These are phyloP conservation scores for Clausena lansium DNA, from an alignment of 345 rosid genomes.

Conservation along the genomic window DNA sequence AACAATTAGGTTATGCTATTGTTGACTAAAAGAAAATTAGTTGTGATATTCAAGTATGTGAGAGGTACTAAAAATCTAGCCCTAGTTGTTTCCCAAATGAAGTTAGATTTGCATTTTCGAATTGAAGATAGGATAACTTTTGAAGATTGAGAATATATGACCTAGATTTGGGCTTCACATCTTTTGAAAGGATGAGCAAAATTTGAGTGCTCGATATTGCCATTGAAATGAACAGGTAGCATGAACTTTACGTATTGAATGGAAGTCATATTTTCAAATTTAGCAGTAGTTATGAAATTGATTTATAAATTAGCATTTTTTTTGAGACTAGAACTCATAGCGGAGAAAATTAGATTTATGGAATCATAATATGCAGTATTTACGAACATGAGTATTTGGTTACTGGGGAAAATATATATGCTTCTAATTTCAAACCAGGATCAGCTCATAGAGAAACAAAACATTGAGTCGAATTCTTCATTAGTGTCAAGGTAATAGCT, in stretches of 20 bases:
- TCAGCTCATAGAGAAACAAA: conserved; percentile 1
- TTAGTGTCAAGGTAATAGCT: neutral
- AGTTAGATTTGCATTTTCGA: too few relatives aligned
- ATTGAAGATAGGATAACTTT: too few relatives aligned
- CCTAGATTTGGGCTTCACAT: too few relatives aligned
- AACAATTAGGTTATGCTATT: neutral
- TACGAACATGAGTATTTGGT: neutral
- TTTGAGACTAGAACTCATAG: neutral
- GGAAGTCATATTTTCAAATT: neutral
- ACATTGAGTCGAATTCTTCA: neutral
- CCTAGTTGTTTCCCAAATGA: too few relatives aligned
- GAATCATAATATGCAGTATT: conserved; percentile 1
- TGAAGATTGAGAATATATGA: too few relatives aligned
- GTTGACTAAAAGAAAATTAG: neutral
- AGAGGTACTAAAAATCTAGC: neutral
- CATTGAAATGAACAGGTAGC: neutral
- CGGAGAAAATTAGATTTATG: neutral
- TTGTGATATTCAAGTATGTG: neutral
- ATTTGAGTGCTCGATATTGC: neutral
- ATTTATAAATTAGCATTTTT: neutral
- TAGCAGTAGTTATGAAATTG: neutral
- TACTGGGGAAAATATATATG: neutral
- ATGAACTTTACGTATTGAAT: neutral
- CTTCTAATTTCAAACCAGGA: neutral
- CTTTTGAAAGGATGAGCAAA: neutral